A percentile compares a stretch with the other conserved stretches of the same genome.
Evolutionary conservation across 306 rosid genomes (phyloP).

Genomic region (Fragaria ananassa): DNA sequence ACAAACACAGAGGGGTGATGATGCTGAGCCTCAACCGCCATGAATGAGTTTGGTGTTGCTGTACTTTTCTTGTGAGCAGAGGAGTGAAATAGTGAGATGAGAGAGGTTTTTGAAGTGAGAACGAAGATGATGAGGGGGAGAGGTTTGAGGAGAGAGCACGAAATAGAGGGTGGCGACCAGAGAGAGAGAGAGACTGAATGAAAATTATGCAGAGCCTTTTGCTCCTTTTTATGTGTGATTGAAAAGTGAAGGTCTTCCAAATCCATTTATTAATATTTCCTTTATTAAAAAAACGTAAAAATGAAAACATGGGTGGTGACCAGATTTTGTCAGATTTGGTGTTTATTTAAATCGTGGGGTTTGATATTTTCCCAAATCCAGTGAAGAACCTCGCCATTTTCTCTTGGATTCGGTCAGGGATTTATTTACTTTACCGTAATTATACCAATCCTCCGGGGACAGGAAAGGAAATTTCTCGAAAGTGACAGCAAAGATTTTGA

Average conservation of each 20-base stretch:
- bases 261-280: conserved; percentile 1
- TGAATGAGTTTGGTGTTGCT: conserved; percentile 30
- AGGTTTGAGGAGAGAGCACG: conserved; percentile 36
- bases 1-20: conserved; percentile 38
- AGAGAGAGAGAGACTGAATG: background rate
- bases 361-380: background rate
- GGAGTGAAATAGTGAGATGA: conserved; percentile 15
- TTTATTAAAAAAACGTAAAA: background rate
- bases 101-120: conserved; percentile 19
- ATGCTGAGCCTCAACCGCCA: conserved; percentile 82
- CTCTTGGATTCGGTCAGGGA: conserved; percentile 24
- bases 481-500: background rate
- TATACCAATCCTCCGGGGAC: background rate
- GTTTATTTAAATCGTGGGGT: background rate
- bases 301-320: conserved; percentile 16
- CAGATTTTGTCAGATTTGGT: conserved; percentile 21
- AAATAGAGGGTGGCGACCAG: conserved; percentile 32
- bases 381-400: conserved; percentile 9
- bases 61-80: conserved; percentile 18
- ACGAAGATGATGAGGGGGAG: conserved; percentile 32
- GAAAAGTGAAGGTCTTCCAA: conserved; percentile 43
- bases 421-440: background rate
- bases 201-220: background rate
- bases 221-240: background rate
- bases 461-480: background rate